Evolutionary conservation across 345 rosid genomes (phyloP).

Genomic region (Lepidium aucheri): DNA sequence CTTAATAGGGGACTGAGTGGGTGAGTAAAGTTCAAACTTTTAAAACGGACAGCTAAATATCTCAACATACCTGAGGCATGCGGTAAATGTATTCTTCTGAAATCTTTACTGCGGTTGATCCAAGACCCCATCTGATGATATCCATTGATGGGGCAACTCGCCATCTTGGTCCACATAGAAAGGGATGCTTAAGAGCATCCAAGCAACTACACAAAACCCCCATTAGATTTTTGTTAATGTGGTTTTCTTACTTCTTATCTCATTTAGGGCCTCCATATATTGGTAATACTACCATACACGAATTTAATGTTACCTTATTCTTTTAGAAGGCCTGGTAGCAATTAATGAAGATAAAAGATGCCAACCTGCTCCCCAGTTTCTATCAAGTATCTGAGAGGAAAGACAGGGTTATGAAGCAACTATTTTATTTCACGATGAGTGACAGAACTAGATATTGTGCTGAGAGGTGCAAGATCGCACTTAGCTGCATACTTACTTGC

Average conservation of each 20-base stretch:
- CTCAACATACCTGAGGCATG: slow-evolving; percentile 53
- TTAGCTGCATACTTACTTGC: slow-evolving; percentile 42
- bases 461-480: neutral
- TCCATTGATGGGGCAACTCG: slow-evolving; percentile 82
- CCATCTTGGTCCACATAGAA: slow-evolving; percentile 95
- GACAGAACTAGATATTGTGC: neutral
- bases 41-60: neutral
- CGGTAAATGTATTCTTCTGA: slow-evolving; percentile 83
- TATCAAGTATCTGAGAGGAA: slow-evolving; percentile 73
- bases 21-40: neutral
- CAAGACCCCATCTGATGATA: slow-evolving; percentile 92
- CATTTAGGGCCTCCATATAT: neutral
- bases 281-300: neutral
- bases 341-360: slow-evolving; percentile 77
- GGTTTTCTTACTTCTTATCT: neutral
- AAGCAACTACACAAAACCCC: slow-evolving; percentile 47
- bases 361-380: slow-evolving; percentile 98
- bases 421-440: neutral
- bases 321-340: slow-evolving; percentile 61
- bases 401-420: neutral
- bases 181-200: slow-evolving; percentile 91
- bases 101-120: slow-evolving; percentile 85
- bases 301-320: slow-evolving; percentile 55
- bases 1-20: neutral
- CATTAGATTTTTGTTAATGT: neutral